Base-by-base conservation (phyloP, 768 basidiomycete species). In the Phaeotremella fagi region DNA sequence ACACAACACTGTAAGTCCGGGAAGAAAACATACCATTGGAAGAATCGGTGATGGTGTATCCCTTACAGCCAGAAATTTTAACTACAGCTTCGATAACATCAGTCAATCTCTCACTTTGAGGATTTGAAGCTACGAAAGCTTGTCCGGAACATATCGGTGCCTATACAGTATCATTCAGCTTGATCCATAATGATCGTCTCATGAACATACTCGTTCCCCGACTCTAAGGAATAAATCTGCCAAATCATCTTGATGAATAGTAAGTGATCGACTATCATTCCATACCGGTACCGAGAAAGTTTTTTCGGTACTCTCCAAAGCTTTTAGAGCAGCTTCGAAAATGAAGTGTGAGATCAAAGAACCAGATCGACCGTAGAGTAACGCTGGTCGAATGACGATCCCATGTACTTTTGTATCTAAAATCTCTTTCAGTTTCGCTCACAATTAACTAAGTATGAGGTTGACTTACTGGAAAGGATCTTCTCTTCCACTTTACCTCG, bases 211-310 rank as follows among this genome's bases (percentile, higher is more conserved):
- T 53, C 74, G 71, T 66, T 80, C 80, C 6, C 76, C 76, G 1
- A 71, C 75, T 9, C 75, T 61, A 3, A 79, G 31, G 49, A 77
- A 80, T 31, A 78, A 45, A 45, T 79, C 79, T 3, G 79, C 79
- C 33, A 79, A 64, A 55, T 81, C 80, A 59, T 81, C 80, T 11
- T 55, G 45, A 60, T 81, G 80, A 33, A 81, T 65, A 3, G 76
- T 45, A 9, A 73, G 57, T 20, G 70, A 74, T 29, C 78, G 64
- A 1, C 69, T 52, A 9, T 66, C 60, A 14, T 51, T 27, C n/a
- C 38, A 70, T 1, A 74, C 77, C 0, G 54, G 20, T 3, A 75
- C 74, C 18, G 68, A 71, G n/a, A 78, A 78, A 15, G 57, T 61
- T 70, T 73, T 76, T 16, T 49, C 55, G 2, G 76, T 74, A 33